Conservation (phyloP, 441 rosid species). For the California macrophylla region DNA sequence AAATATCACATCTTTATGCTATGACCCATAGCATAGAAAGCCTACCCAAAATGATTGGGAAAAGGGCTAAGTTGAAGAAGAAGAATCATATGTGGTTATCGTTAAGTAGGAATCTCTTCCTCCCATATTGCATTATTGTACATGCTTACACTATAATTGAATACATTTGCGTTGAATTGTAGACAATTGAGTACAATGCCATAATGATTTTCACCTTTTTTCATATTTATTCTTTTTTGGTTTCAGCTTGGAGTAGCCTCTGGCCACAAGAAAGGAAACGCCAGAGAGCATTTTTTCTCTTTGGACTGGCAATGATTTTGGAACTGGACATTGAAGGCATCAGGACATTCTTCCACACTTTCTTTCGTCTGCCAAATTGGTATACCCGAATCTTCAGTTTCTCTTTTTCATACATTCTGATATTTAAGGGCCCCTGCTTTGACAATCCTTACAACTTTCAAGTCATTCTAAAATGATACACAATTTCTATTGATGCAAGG, state of each 20-base stretch:
- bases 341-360: conserved; percentile 66
- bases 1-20: too few species aligned
- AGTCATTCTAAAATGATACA: background rate
- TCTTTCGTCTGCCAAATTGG: conserved; percentile 87
- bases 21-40: too few species aligned
- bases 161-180: background rate
- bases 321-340: conserved; percentile 74
- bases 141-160: too few species aligned
- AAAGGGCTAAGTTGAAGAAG: too few species aligned
- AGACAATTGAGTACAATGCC: background rate
- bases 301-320: conserved; percentile 78
- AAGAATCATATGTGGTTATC: too few species aligned
- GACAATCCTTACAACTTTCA: background rate
- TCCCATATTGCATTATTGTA: too few species aligned
- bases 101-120: too few species aligned
- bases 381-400: too few species aligned
- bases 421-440: background rate
- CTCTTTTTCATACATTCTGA: too few species aligned
- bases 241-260: conserved; percentile 81
- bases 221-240: background rate
- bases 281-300: conserved; percentile 87
- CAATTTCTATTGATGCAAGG: background rate
- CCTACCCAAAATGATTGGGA: too few species aligned
- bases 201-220: background rate
- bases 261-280: conserved; percentile 96